Evolutionary conservation across 1,284 basidiomycete species (phyloP).

Genomic region (Stereum hirsutum): DNA sequence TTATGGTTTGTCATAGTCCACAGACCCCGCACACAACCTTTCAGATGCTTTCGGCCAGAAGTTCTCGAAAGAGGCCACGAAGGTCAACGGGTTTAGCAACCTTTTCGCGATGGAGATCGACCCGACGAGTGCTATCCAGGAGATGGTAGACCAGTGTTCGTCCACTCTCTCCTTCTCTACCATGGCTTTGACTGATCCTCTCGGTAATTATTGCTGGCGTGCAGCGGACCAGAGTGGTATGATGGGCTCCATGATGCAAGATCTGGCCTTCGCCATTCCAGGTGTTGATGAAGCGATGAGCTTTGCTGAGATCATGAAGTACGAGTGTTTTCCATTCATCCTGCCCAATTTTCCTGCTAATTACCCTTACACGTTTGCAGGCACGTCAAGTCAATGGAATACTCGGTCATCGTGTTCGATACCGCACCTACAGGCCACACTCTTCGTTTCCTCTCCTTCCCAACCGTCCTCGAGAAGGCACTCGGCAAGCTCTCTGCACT

Average conservation of each 20-base stretch:
- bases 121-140: slow-evolving; percentile 92
- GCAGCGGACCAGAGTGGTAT: slow-evolving; percentile 86
- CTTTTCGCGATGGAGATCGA: slow-evolving; percentile 99
- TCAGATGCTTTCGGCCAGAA: slow-evolving; percentile 99
- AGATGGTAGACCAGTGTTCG: slow-evolving; percentile 97
- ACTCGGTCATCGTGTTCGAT: slow-evolving; percentile 98
- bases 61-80: slow-evolving; percentile 99
- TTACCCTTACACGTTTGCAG: slow-evolving; percentile 28
- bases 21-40: slow-evolving; percentile 97
- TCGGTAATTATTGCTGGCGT: not conserved
- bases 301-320: slow-evolving; percentile 99
- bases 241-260: slow-evolving; percentile 99
- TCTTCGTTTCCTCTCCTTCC: slow-evolving; percentile 96
- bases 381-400: slow-evolving; percentile 99
- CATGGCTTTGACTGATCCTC: slow-evolving; percentile 3
- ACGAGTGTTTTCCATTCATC: slow-evolving; percentile 18
- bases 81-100: slow-evolving; percentile 97
- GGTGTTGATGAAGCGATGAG: slow-evolving; percentile 99
- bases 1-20: slow-evolving; percentile 58
- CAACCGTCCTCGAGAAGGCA: slow-evolving; percentile 95
- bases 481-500: slow-evolving; percentile 90
- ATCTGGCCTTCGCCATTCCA: slow-evolving; percentile 97
- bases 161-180: slow-evolving; percentile 9
- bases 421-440: slow-evolving; percentile 99
- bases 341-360: not conserved